Percentiles rank a stretch among this genome's conserved stretches.
Evolutionary conservation across 2,329 filamentous ascomycete genomes (phyloP).

Genomic region (Alternaria infectoria): DNA sequence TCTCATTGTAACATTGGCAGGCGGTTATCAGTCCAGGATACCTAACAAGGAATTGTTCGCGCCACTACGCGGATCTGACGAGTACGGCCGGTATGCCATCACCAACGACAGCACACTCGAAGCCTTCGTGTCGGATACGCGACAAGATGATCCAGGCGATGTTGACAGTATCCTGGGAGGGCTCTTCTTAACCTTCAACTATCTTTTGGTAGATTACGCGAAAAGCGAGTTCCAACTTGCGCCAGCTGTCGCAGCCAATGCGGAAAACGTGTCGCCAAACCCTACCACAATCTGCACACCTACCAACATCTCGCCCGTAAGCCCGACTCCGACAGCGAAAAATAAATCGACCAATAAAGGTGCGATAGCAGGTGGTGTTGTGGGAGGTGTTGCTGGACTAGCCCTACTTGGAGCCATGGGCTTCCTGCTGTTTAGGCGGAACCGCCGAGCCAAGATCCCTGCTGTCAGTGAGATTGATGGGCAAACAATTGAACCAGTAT

Average conservation of each 20-base stretch:
- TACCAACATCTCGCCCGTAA: neutral
- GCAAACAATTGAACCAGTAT: neutral
- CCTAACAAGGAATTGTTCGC: slow-evolving; percentile 14
- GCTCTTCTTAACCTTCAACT: slow-evolving; percentile 17
- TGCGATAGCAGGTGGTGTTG: slow-evolving; percentile 6
- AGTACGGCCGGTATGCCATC: slow-evolving; percentile 14
- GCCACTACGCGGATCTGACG: slow-evolving; percentile 13
- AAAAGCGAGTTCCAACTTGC: slow-evolving; percentile 13
- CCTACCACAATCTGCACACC: slow-evolving; percentile 3
- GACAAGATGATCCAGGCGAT: slow-evolving; percentile 1
- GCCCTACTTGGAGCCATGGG: neutral
- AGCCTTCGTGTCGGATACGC: slow-evolving; percentile 10
- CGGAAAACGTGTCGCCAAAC: slow-evolving; percentile 1
- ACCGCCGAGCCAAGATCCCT: neutral
- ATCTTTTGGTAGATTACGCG: slow-evolving; percentile 13
- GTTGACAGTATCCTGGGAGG: slow-evolving; percentile 6
- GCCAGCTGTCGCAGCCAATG: slow-evolving; percentile 4
- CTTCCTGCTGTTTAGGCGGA: neutral
- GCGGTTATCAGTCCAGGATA: slow-evolving; percentile 11
- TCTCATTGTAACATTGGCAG: slow-evolving; percentile 5
- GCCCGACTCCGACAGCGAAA: neutral
- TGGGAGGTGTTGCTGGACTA: slow-evolving; percentile 3
- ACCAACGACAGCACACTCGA: slow-evolving; percentile 13
- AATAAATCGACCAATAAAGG: neutral
- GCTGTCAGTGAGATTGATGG: neutral